These are phyloP conservation scores for Sphaerosporella brunnea DNA, from an alignment of 495 filamentous ascomycete species.

Conservation along the genomic window DNA sequence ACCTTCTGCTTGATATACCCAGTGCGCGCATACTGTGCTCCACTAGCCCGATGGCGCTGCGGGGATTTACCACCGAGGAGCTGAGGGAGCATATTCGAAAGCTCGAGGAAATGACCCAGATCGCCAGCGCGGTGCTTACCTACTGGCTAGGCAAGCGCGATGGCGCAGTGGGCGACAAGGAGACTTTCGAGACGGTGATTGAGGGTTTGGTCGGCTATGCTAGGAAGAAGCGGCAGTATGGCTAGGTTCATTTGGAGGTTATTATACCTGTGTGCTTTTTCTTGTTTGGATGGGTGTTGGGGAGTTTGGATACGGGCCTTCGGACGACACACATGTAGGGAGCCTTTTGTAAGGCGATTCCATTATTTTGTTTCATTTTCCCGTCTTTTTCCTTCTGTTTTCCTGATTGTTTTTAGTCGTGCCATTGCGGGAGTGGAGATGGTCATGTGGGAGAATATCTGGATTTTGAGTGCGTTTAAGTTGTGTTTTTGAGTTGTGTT, in stretches of 20 bases:
- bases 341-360: too few species aligned
- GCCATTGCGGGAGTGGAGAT: too few species aligned
- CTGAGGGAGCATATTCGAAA: constrained; percentile 53
- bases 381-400: too few species aligned
- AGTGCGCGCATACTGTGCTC: constrained; percentile 58
- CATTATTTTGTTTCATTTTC: too few species aligned
- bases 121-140: constrained; percentile 59
- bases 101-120: constrained; percentile 46
- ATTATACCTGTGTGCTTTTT: not conserved
- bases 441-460: too few species aligned
- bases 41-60: constrained; percentile 66
- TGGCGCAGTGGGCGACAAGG: constrained; percentile 70
- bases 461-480: too few species aligned
- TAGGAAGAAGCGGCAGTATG: constrained; percentile 56
- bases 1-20: constrained; percentile 46
- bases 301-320: not conserved
- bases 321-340: too few species aligned
- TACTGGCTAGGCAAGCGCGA: constrained; percentile 80
- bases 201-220: constrained; percentile 95
- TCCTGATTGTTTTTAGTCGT: too few species aligned
- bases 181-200: constrained; percentile 94
- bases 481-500: too few species aligned
- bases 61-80: constrained; percentile 57
- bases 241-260: constrained; percentile 5
- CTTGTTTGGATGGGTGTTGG: not conserved